Evolutionary conservation across 768 basidiomycete species (phyloP).

Genomic region (Phylloporus rhodoxanthus): DNA sequence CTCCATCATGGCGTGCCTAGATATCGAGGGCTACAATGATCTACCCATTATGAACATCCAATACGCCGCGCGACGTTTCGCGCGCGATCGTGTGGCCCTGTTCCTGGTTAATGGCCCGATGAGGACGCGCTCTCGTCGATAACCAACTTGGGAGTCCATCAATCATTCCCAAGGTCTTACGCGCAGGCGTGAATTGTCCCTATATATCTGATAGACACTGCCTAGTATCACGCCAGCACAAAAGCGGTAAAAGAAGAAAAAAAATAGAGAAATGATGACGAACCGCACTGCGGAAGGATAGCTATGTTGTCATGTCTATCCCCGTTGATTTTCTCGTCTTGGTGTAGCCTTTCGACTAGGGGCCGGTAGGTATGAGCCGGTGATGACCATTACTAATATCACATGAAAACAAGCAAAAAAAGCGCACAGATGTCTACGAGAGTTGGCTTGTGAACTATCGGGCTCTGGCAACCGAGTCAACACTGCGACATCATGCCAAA

Average conservation of each 20-base stretch:
- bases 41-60: neutral
- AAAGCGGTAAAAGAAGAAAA: neutral
- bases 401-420: neutral
- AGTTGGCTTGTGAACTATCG: neutral
- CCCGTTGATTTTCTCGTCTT: neutral
- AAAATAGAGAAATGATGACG: neutral
- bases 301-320: neutral
- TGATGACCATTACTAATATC: neutral
- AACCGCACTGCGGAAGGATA: neutral
- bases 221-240: neutral
- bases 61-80: neutral
- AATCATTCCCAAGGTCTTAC: neutral
- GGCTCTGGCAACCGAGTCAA: neutral
- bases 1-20: neutral
- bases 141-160: neutral
- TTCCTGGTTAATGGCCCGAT: neutral
- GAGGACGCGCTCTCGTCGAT: neutral
- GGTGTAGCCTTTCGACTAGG: neutral
- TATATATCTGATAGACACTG: neutral
- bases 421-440: neutral
- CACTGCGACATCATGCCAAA: conserved; percentile 10
- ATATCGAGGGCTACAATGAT: neutral
- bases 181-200: neutral
- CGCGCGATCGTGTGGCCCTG: neutral
- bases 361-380: neutral